phyloP scores from a whole-genome alignment of 129 eudicot genomes.

The sunflower (Helianthus annuus) region HanXRQr2.0-SUNRISE NC_035441.2:174119607-174120106 shows the following conservation, averaged over 20 bases:
- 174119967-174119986: background rate
- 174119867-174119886: conserved; percentile 19
- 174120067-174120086: no score
- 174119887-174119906: conserved; percentile 30
- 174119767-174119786: conserved; percentile 22
- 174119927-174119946: background rate
- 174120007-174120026: conserved; percentile 4
- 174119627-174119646: background rate
- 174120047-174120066: no score
- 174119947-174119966: background rate
- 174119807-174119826: conserved; percentile 25
- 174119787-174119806: background rate
- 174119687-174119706: background rate
- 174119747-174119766: conserved; percentile 27
- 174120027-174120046: background rate
- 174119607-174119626: background rate
- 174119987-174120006: background rate
- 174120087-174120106: background rate
- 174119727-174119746: background rate
- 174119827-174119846: background rate
- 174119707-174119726: background rate
- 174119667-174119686: background rate
- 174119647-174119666: background rate
- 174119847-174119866: background rate
- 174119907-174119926: conserved; percentile 24